Evolutionary conservation across 306 rosid genomes (phyloP), one percentile per base, ranked within the genome.

Genomic region (Begonia peltatifolia): DNA sequence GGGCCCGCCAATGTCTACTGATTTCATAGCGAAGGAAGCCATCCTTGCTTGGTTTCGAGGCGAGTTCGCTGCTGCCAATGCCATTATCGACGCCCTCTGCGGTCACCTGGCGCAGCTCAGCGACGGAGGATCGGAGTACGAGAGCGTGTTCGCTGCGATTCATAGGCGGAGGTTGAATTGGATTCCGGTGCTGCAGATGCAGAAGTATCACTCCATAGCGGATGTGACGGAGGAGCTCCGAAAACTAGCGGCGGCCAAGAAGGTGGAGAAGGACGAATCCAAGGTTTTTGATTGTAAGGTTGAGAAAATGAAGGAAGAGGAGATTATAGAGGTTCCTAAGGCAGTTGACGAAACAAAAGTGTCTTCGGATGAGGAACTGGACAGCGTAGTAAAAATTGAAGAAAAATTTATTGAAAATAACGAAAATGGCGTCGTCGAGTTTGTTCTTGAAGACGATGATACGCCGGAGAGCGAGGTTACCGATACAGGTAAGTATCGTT

Each of bases 161-260:
- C 94, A 87, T 59, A 71, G 82, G 17, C 74, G 96, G 43, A 68
- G 94, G 61, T 55, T 81, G 64, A 85, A 87, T 55, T 87, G 96
- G 96, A 84, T 84, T 64, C 92, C 94, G 2, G 72, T 87, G 42
- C 77, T 87, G 18, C 94, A 84, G 76, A 84, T 87, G 94, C 96
- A 87, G 72, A 87, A 76, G 70, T 79, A 87, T 36, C 92, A 87
- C 66, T 65, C 94, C 54, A 83, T 87, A 30, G 94, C 84, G 0
- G 94, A 84, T 42, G 87, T 87, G 30, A 63, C 76, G 14, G 54
- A 76, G 11, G 87, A 87, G 86, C 94, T 87, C 14, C 71, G 74
- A 1, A 63, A 50, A 10, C 53, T 81, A 38, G 12, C 41, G 42
- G 51, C 65, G 0, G 76, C 69, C 11, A 73, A 42, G 59, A 70